Percentiles rank a stretch among this genome's conserved stretches.
phyloP scores from a whole-genome alignment of 495 filamentous ascomycete genomes.

The Cudoniella acicularis region DNA sequence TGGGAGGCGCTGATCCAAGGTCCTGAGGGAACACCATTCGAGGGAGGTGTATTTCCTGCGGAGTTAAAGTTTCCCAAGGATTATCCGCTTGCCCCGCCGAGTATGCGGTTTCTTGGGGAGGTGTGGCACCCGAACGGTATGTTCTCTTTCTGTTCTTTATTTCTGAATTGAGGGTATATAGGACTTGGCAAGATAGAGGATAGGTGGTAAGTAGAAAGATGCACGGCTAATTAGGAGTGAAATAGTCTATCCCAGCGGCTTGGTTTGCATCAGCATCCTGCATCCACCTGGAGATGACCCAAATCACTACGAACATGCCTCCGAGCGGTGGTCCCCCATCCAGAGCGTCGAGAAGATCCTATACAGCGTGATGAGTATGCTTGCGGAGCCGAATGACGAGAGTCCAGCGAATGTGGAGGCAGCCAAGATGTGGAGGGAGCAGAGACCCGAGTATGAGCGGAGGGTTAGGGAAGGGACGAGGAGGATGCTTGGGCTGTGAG shows the following conservation, averaged over 20 bases:
- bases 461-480: slow-evolving; percentile 74
- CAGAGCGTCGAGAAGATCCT: slow-evolving; percentile 98
- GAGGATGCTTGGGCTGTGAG: slow-evolving; percentile 48
- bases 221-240: slow-evolving; percentile 3
- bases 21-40: slow-evolving; percentile 92
- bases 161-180: neutral
- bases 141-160: slow-evolving; percentile 17
- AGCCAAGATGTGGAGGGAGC: slow-evolving; percentile 96
- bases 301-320: slow-evolving; percentile 96
- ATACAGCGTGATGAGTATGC: slow-evolving; percentile 97
- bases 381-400: slow-evolving; percentile 98
- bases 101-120: slow-evolving; percentile 89
- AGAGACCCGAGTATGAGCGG: slow-evolving; percentile 78
- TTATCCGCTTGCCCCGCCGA: slow-evolving; percentile 89
- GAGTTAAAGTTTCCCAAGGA: slow-evolving; percentile 94
- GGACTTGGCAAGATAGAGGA: no score
- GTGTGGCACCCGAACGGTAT: slow-evolving; percentile 96
- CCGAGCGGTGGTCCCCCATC: slow-evolving; percentile 93
- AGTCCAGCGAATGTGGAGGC: slow-evolving; percentile 97
- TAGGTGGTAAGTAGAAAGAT: no score
- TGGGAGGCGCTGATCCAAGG: slow-evolving; percentile 98
- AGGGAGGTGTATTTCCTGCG: slow-evolving; percentile 89
- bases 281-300: slow-evolving; percentile 98
- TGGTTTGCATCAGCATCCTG: slow-evolving; percentile 96
- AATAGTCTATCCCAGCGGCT: slow-evolving; percentile 83